Conservation (phyloP, 2,329 filamentous ascomycete genomes). For the Ilyonectria mors-panacis region DNA sequence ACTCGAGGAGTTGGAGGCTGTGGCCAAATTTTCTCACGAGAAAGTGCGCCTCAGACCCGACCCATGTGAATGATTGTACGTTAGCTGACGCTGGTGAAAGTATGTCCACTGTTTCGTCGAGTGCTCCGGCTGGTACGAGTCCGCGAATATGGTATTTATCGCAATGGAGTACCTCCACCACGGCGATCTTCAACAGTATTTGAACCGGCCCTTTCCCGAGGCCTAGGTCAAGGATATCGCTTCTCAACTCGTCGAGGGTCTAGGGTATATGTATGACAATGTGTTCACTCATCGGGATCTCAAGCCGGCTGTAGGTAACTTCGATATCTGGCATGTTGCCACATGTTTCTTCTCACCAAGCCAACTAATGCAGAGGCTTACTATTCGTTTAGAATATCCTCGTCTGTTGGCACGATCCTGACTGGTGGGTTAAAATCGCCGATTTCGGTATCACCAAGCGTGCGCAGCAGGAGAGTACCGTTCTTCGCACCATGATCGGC, state of each 20-base stretch:
- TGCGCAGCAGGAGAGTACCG: background rate
- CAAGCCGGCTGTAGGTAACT: constrained; percentile 4
- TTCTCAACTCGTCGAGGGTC: constrained; percentile 2
- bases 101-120: constrained; percentile 10
- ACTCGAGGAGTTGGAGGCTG: constrained; percentile 1
- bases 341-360: background rate
- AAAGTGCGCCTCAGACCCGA: background rate
- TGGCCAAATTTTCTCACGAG: constrained; percentile 3
- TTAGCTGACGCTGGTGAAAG: background rate
- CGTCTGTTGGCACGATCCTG: background rate
- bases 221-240: background rate
- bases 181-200: constrained; percentile 8
- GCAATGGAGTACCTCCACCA: constrained; percentile 7
- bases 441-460: constrained; percentile 23
- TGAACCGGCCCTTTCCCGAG: background rate
- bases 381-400: constrained; percentile 12
- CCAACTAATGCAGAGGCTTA: background rate
- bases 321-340: background rate
- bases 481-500: constrained; percentile 1
- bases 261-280: constrained; percentile 1
- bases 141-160: background rate
- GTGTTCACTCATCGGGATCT: constrained; percentile 13
- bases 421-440: constrained; percentile 14
- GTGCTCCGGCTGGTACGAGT: constrained; percentile 10
- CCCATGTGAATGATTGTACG: background rate